These are phyloP conservation scores for Paramecium sexaurelia DNA, from an alignment of 73 alveolate species.

Conservation along the genomic window DNA sequence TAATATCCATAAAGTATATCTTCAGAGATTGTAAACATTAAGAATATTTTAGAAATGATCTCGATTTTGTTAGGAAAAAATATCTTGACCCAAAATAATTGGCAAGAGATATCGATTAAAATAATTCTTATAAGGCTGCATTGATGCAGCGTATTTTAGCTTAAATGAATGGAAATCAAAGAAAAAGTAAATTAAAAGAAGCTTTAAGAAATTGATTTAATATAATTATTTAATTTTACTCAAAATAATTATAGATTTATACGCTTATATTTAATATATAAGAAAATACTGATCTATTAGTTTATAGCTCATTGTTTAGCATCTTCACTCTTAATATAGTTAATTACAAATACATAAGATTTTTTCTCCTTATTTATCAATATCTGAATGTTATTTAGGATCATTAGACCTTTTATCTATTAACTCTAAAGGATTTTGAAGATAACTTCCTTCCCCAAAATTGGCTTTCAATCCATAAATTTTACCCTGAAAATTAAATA, in stretches of 20 bases:
- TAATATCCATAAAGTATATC: not conserved
- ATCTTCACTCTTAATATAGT: not conserved
- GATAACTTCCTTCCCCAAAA: conserved; percentile 22
- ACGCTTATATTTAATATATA: not conserved
- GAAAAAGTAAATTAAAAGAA: not conserved
- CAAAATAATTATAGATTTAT: not conserved
- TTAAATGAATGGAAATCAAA: not conserved
- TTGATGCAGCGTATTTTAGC: not conserved
- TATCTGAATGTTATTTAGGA: conserved; percentile 4
- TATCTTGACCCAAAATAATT: not conserved
- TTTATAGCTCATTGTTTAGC: not conserved
- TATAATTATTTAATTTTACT: not conserved
- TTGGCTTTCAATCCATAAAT: not conserved
- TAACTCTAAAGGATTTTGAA: conserved; percentile 44
- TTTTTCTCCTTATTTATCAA: conserved; percentile 35
- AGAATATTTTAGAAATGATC: not conserved
- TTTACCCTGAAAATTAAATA: conserved; percentile 32
- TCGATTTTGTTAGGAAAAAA: not conserved
- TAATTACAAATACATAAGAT: conserved; percentile 7
- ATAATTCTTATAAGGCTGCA: conserved; percentile 8
- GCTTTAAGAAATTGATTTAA: not conserved
- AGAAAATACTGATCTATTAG: not conserved
- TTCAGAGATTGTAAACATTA: not conserved
- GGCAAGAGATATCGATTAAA: not conserved
- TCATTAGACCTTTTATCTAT: conserved; percentile 45